A percentile compares a stretch with the other conserved stretches of the same genome.
phyloP scores from a whole-genome alignment of 331 rosid genomes.

The Erythrophleum ivorense region DNA sequence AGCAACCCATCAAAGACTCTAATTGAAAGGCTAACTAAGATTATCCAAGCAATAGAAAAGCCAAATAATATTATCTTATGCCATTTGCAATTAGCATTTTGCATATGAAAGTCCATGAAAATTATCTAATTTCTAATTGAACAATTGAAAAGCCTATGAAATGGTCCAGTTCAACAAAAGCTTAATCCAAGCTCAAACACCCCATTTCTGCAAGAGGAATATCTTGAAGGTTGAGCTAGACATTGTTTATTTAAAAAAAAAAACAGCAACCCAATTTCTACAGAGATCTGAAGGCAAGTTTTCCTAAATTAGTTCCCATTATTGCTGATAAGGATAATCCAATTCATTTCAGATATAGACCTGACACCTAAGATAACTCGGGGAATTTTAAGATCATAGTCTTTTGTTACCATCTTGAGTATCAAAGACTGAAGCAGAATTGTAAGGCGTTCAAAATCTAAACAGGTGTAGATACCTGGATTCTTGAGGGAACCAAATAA shows the following conservation, averaged over 20 bases:
- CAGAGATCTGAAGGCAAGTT: constrained; percentile 22
- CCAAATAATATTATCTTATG: background rate
- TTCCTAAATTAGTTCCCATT: constrained; percentile 1
- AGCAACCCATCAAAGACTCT: background rate
- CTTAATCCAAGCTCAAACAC: background rate
- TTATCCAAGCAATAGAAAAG: background rate
- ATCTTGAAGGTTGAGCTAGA: constrained; percentile 17
- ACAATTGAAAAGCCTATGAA: background rate
- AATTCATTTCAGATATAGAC: constrained; percentile 4
- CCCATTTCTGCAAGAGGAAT: constrained; percentile 7
- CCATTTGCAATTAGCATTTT: background rate
- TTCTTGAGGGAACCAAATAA: constrained; percentile 96
- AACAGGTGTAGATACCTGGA: constrained; percentile 72
- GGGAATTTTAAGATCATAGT: constrained; percentile 3
- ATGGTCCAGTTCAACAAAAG: constrained; percentile 1
- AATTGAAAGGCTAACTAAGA: background rate
- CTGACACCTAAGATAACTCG: background rate
- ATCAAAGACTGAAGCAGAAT: constrained; percentile 11
- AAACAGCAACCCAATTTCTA: background rate
- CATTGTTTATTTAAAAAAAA: background rate
- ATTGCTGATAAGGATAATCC: constrained; percentile 8
- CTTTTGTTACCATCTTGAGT: constrained; percentile 16
- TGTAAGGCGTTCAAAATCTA: constrained; percentile 19
- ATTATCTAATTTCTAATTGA: background rate
- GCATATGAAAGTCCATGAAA: background rate